A percentile compares a stretch with the other conserved stretches of the same genome.
These are phyloP conservation scores for Mycena belliarum DNA, from an alignment of 768 basidiomycete genomes.

Conservation along the genomic window DNA sequence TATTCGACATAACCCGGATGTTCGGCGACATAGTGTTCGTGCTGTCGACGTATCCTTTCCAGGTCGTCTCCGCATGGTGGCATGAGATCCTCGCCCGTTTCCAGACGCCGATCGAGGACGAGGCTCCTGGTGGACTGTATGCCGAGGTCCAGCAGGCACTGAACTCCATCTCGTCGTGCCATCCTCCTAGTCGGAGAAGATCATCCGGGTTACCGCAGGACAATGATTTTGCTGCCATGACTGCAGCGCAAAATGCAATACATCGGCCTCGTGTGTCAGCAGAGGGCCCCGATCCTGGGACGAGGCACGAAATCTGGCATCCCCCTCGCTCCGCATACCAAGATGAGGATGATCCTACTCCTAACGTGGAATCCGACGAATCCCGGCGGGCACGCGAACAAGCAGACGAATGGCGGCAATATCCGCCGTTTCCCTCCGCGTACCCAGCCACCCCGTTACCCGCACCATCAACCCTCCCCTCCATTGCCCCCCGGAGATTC, in stretches of 20 bases:
- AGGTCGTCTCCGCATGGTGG: conserved; percentile 39
- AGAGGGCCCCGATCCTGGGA: not conserved
- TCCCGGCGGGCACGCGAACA: conserved; percentile 27
- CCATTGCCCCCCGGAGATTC: conserved; percentile 21
- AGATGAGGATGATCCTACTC: conserved; percentile 28
- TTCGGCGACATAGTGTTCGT: conserved; percentile 63
- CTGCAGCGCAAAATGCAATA: not conserved
- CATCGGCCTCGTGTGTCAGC: not conserved
- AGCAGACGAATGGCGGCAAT: conserved; percentile 70
- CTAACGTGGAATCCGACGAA: conserved; percentile 15
- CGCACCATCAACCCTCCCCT: conserved; percentile 33
- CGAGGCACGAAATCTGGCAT: conserved; percentile 55
- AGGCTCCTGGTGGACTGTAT: conserved; percentile 6
- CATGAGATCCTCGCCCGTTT: conserved; percentile 26
- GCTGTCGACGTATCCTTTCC: conserved; percentile 41
- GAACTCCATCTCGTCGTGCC: conserved; percentile 3
- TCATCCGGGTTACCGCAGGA: conserved; percentile 1
- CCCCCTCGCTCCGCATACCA: conserved; percentile 53
- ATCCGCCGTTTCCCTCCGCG: conserved; percentile 75
- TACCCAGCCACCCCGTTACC: conserved; percentile 72
- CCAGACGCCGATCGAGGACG: conserved; percentile 2
- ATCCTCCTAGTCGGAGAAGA: not conserved
- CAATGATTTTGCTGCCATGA: not conserved
- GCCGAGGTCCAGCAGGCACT: conserved; percentile 13
- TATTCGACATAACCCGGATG: conserved; percentile 61